Conservation (phyloP, 2,329 filamentous ascomycete genomes). For the Fonsecaea pedrosoi region DNA sequence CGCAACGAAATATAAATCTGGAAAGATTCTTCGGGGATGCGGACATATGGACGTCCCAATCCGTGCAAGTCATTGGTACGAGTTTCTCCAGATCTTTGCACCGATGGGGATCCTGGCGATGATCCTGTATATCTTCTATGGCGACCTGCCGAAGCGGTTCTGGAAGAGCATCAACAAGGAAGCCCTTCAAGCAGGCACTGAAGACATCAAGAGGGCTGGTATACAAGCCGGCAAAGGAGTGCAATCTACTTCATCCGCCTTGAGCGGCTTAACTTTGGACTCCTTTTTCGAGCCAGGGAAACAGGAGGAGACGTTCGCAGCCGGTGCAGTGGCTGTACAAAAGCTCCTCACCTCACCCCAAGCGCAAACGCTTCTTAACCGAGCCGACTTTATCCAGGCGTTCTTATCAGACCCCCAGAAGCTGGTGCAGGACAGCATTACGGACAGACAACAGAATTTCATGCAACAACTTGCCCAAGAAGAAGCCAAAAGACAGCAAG, state of each 20-base stretch:
- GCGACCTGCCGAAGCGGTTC: slow-evolving; percentile 42
- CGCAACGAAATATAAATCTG: slow-evolving; percentile 56
- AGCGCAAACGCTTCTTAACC: slow-evolving; percentile 35
- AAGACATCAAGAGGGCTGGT: slow-evolving; percentile 34
- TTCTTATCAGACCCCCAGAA: slow-evolving; percentile 38
- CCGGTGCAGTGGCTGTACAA: slow-evolving; percentile 33
- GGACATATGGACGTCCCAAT: slow-evolving; percentile 45
- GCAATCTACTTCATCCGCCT: slow-evolving; percentile 24
- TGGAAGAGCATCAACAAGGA: slow-evolving; percentile 40
- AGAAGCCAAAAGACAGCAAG: slow-evolving; percentile 31
- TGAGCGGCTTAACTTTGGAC: slow-evolving; percentile 34
- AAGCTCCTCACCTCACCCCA: slow-evolving; percentile 34
- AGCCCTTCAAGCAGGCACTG: slow-evolving; percentile 33
- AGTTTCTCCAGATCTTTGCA: slow-evolving; percentile 45
- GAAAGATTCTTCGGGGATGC: slow-evolving; percentile 40
- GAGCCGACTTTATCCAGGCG: slow-evolving; percentile 37
- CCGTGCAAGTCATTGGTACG: slow-evolving; percentile 44
- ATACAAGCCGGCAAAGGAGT: slow-evolving; percentile 27
- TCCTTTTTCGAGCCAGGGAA: slow-evolving; percentile 37
- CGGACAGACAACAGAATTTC: slow-evolving; percentile 29
- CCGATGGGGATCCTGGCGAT: slow-evolving; percentile 44
- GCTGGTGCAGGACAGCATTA: slow-evolving; percentile 36
- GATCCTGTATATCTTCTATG: slow-evolving; percentile 44
- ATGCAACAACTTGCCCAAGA: slow-evolving; percentile 37
- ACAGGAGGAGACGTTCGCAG: slow-evolving; percentile 37